Conservation (phyloP, 169 alveolate species). For the Besnoitia besnoiti region DNA sequence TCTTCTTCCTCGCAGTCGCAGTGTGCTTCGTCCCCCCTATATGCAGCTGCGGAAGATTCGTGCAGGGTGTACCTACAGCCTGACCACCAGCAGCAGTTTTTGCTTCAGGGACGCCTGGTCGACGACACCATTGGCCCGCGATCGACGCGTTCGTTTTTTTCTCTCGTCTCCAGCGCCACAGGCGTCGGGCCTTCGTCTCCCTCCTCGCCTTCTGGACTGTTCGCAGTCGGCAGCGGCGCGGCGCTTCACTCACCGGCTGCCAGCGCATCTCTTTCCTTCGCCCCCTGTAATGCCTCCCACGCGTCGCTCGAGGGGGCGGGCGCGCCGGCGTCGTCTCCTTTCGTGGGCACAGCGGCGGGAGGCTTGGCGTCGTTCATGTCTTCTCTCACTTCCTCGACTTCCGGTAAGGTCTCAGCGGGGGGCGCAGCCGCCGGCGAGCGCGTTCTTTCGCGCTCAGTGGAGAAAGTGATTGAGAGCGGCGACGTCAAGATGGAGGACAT, state of each 20-base stretch:
- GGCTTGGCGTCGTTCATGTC: neutral
- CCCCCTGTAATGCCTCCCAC: neutral
- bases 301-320: neutral
- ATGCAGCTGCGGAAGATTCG: too few relatives aligned
- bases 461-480: conserved; percentile 24
- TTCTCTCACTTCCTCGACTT: neutral
- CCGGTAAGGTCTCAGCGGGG: neutral
- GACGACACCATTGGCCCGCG: conserved; percentile 18
- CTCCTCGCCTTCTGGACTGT: neutral
- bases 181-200: neutral
- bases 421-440: neutral
- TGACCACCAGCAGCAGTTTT: neutral
- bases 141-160: neutral
- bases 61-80: conserved; percentile 17
- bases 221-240: neutral
- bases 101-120: conserved; percentile 29
- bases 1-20: neutral
- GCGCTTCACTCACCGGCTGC: neutral
- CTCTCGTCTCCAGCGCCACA: neutral
- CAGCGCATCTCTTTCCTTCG: neutral
- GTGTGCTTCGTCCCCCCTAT: neutral
- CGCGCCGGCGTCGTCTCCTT: neutral
- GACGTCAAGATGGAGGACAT: neutral
- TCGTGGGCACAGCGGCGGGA: neutral
- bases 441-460: conserved; percentile 23